Base-by-base conservation (phyloP, 192 early-diverging fungal genomes). In the Lunasporangiospora selenospora region DNA sequence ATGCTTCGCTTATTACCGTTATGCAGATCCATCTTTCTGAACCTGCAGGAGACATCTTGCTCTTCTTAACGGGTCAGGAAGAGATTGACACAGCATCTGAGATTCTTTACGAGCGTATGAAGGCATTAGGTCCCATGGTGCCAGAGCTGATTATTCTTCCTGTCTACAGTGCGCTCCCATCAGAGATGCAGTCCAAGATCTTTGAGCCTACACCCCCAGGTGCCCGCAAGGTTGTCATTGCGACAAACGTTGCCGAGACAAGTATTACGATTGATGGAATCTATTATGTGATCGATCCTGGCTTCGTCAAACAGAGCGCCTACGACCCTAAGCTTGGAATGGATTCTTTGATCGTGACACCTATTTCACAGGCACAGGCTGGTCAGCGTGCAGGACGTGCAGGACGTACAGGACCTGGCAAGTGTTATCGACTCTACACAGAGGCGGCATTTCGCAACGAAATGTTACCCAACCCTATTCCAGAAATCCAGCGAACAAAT, bases 201-300 rank as follows among this genome's bases (percentile, higher is more conserved):
- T 99, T 99, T 77, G 94, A 97, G 62, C 94, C 93, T 3, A 83
- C 97, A 7, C 89, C 89, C 24, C 79, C 85, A 9, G 88, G 90
- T 10, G 71, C 88, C 70, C 87, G 92, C 70, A 94, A 94, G 67
- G 93, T 95, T 0, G 95, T 99, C 6, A 90, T 99, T 60, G 94
- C 97, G 3, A 99, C 97, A 5, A 99, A 99, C 80, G 97, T 99
- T 75, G 97, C 97, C 27, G 97, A 99, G 81, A 99, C 97, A 4
- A 94, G 92, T 53, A 90, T 99, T 57, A 99, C 97, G 1, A 95
- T 99, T 52, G 97, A 99, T 75, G 97, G 97, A 48, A 89, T 99
- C 45, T 89, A 90, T 29, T 99, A 96, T 67, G 97, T 99, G 8
- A 89, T 99, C 18, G 97, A 99, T 75, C 87, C 92, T 30, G 97